phyloP scores from a whole-genome alignment of 495 filamentous ascomycete genomes.

The Sordaria brevicollis region DNA sequence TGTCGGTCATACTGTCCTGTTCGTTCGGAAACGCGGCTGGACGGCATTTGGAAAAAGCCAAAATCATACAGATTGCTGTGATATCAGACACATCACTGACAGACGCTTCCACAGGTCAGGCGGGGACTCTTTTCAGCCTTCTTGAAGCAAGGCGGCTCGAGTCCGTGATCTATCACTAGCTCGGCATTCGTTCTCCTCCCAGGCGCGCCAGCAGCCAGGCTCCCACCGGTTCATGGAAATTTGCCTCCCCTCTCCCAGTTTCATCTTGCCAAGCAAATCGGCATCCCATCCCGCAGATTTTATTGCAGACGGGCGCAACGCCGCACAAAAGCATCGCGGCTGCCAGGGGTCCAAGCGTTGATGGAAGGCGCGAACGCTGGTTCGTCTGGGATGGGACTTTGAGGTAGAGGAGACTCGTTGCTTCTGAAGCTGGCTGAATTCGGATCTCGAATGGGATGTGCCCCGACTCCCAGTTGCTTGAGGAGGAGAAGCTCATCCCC shows the following conservation, averaged over 20 bases:
- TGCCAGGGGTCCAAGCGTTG: not conserved
- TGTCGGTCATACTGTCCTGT: no score
- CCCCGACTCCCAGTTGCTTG: not conserved
- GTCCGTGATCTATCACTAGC: not conserved
- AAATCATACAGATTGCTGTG: not conserved
- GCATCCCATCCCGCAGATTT: not conserved
- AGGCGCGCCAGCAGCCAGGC: no score
- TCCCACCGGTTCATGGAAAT: not conserved
- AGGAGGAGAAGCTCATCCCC: not conserved
- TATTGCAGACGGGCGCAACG: not conserved
- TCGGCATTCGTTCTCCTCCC: not conserved
- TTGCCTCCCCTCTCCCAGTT: not conserved
- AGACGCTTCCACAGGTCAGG: not conserved
- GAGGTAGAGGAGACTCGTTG: not conserved
- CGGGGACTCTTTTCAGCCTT: not conserved
- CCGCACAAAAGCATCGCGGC: not conserved
- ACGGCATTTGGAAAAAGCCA: not conserved
- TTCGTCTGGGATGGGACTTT: not conserved
- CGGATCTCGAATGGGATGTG: not conserved
- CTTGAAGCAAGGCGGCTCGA: not conserved
- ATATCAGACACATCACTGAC: not conserved
- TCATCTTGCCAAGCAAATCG: not conserved
- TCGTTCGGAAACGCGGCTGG: not conserved
- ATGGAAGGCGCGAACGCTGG: not conserved
- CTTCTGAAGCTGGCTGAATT: not conserved